Evolutionary conservation across 1,139 yeast genomes (phyloP), one percentile per base, ranked within the genome.

Genomic region (Pichia sp.): DNA sequence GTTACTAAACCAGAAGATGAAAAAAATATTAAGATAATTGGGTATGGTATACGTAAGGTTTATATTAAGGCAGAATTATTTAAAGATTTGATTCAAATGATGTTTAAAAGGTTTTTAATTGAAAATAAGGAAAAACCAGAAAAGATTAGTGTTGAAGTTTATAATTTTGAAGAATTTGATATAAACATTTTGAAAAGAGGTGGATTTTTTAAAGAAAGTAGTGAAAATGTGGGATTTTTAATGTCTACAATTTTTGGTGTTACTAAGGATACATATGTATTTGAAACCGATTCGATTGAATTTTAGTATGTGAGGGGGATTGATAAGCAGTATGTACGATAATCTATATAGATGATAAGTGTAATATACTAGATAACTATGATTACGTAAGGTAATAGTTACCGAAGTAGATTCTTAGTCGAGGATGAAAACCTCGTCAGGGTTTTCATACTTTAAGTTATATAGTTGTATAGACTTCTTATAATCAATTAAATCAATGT

Each of bases 41-140:
- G 84, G 3, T 65, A 81, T 25, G 84, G 84, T 53, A 77, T 84
- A 45, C 77, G 89, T 67, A 80, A 79, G 62, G 90, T 84, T 3
- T 85, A 84, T 63, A 67, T 74, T 44, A 75, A 73, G 55, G 80
- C 84, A 14, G 89, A 85, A 42, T 77, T 86, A 53, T 75, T 84
- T 38, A 75, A 75, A 48, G 83, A 84, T 58, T 78, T 84, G 9
- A 70, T 78, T 53, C 59, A 71, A 11, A 47, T 56, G 51, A 33
- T 55, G 22, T 48, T 55, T 13, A 53, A 47, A 28, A 48, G 48
- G 27, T 58, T 50, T 38, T 28, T 61, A 11, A 34, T 48, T 10
- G 45, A 48, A 10, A 42, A 30, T 51, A 54, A 43, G 51, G 56
- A 31, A 48, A 46, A 55, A 13, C 49, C 51, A 19, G 54, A 68